Evolutionary conservation across 2,329 filamentous ascomycete species (phyloP).

Genomic region (Fusarium sarcochroum): DNA sequence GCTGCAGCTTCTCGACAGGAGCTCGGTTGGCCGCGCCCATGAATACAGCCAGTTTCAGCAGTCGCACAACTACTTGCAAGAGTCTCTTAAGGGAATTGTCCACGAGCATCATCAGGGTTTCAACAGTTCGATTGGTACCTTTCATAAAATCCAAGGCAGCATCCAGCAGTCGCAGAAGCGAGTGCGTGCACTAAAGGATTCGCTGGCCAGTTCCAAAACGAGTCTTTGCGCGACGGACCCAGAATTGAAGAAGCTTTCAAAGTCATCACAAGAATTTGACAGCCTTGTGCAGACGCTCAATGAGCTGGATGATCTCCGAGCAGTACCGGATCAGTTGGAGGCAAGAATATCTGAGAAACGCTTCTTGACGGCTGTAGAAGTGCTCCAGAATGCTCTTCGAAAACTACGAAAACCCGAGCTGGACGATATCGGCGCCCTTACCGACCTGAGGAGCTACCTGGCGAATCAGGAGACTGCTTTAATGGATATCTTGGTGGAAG

Average conservation of each 20-base stretch:
- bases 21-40: conserved; percentile 91
- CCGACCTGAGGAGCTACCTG: conserved; percentile 88
- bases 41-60: conserved; percentile 88
- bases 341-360: conserved; percentile 96
- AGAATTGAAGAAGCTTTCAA: conserved; percentile 90
- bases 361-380: conserved; percentile 92
- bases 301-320: conserved; percentile 88
- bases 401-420: conserved; percentile 89
- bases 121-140: conserved; percentile 98
- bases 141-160: conserved; percentile 97
- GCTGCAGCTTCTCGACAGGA: conserved; percentile 93
- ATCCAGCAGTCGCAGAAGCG: conserved; percentile 90
- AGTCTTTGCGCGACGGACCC: conserved; percentile 89
- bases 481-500: conserved; percentile 96
- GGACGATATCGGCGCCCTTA: conserved; percentile 90
- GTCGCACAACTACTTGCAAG: conserved; percentile 90
- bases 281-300: conserved; percentile 86
- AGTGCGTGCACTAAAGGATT: conserved; percentile 85
- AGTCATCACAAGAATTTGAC: conserved; percentile 90
- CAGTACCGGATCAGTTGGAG: conserved; percentile 92
- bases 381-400: conserved; percentile 87
- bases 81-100: conserved; percentile 92
- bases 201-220: conserved; percentile 83
- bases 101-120: conserved; percentile 99
- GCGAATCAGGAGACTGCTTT: conserved; percentile 92